Evolutionary conservation across 2,329 filamentous ascomycete genomes (phyloP), one percentile per base, ranked within the genome.

Genomic region (Fusarium nygamai): DNA sequence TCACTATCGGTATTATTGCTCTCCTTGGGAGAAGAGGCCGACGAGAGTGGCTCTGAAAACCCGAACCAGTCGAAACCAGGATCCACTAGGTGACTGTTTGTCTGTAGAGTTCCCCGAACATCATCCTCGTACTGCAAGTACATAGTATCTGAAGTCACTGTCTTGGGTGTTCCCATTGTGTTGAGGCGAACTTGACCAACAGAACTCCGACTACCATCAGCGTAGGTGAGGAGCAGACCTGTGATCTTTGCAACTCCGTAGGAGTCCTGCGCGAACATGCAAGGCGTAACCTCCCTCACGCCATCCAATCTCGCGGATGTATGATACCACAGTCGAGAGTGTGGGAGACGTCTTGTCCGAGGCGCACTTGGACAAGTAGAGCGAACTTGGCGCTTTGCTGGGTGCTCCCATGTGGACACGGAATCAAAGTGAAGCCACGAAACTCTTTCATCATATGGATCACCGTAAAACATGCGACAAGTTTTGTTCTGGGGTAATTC

Each of bases 381-480:
- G 1, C 22, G 33, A 7, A 29, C 4, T 4, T 4, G 8, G 4
- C 19, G n/a, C 29, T 33, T 4, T 5, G 4, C 17, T 24, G 47
- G 47, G 10, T 51, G 31, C 1, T 6, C 1, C 43, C 43, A 60
- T 3, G 44, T 41, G 7, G 34, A 6, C 7, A 27, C 24, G 3
- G 36, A 22, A 24, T 60, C 57, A 1, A 50, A 50, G 3, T 47
- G 34, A 19, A 60, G 34, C 57, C 57, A 59, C 1, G 1, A 2
- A 2, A n/a, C 1, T 4, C 9, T 17, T 16, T n/a, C 14, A n/a
- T 8, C 1, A 10, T 1, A n/a, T 43, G 41, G 0, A 3, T 44
- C 43, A 3, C 0, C 1, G 19, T 64, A 31, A 20, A 59, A 50
- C 53, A 59, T 48, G 1, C 19, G 61, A 22, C n/a, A 31, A 2